Base-by-base conservation (phyloP, 1,139 yeast genomes). In the Yamadazyma aaseri region DNA sequence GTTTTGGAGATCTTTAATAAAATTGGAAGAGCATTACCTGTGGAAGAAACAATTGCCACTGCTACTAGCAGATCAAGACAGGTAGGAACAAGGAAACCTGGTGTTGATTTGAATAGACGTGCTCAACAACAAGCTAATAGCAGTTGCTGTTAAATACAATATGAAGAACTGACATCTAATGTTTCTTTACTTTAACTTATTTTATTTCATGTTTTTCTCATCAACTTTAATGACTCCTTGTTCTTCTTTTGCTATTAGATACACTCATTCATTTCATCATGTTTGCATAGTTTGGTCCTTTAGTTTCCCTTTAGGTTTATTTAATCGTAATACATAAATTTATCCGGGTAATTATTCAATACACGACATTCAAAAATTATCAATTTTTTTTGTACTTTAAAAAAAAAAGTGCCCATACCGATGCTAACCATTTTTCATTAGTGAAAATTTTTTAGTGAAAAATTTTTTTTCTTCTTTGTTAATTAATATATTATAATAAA, bases 21-120 rank as follows among this genome's bases (percentile, higher is more conserved):
- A 39, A 63, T 70, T 18, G 75, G 73, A 16, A 50, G 62, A 29
- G 70, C 71, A 2, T 65, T 70, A 41, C 75, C 75, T 1, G 61
- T 68, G 15, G 74, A 70, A 32, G 71, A 67, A 31, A 63, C 51
- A 2, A 56, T 58, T 16, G 55, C 46, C 35, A 56, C 57, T 14
- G 51, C 53, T 10, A 44, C 46, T 12, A 51, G 43, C 29, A 56
- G 65, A 46, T 45, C 53, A 15, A 56, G 60, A 46, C 50, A 46
- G 27, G 43, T 45, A 8, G 50, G 50, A 3, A 31, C 38, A 5
- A 42, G 41, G 20, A 47, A 44, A 27, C 58, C 55, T 14, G 73
- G 72, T 2, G 69, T 66, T 17, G 72, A 66, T 37, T 64, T 66
- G 52, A 59, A 58, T 15, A 57, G 69, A 47, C 56, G 49, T 33